Evolutionary conservation across 805 yeast genomes (phyloP), one percentile per base, ranked within the genome.

Genomic region (Lachancea kluyveri): DNA sequence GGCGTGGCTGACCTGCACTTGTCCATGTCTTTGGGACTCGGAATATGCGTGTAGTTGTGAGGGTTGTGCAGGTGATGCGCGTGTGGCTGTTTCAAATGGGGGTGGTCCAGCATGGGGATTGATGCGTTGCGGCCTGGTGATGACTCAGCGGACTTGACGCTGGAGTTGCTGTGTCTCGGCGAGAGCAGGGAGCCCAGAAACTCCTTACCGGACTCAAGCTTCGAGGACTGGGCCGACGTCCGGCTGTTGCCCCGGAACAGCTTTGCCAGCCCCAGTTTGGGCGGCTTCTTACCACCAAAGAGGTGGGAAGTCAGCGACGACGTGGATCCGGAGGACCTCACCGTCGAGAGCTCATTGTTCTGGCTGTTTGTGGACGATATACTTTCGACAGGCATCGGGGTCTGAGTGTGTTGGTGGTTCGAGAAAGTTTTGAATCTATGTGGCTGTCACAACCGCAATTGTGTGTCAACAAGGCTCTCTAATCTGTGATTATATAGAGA

Each of bases 21-120:
- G n/a, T n/a, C n/a, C n/a, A n/a, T n/a, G 6, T 8, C 11, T 13
- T 22, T 22, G 8, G 24, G 7, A 7, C 12, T 24, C 7, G 11
- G 17, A n/a, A 13, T 13, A n/a, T 19, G 23, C 11, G 21, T 20
- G 26, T 37, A 37, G 18, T 37, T 37, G 16, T 37, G 13, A 7
- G 37, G 33, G 24, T 37, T 37, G 17, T 37, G 41, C 35, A 37
- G 20, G 20, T 37, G 35, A 12, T 37, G 30, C 13, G 33, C 36
- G 6, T 37, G 35, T 16, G 24, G 21, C 23, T 33, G 26, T 13
- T 17, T 30, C 29, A 22, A 11, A 12, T 28, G 31, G 6, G 32
- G 28, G 20, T 28, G 32, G 29, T 33, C 37, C 32, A 28, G 18
- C 32, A 24, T 28, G 9, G 37, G 32, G 10, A 28, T 21, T 6